These are phyloP conservation scores for Daedalea quercina DNA, from an alignment of 768 basidiomycete genomes.

Conservation along the genomic window DNA sequence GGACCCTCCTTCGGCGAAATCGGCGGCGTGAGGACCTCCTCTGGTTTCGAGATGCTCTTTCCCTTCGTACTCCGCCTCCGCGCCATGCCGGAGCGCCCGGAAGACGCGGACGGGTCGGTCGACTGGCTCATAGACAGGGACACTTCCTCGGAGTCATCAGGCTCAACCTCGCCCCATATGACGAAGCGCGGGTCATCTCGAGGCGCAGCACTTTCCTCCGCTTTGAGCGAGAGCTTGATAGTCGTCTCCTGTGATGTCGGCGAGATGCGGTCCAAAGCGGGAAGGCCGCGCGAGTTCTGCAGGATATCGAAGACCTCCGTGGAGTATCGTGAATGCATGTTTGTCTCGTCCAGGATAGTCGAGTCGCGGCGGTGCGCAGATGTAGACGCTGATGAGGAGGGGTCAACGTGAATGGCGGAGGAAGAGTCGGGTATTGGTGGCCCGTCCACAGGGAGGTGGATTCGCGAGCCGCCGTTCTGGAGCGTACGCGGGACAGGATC, in stretches of 20 bases:
- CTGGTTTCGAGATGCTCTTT: constrained; percentile 9
- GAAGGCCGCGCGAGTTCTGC: constrained; percentile 74
- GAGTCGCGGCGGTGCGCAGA: constrained; percentile 9
- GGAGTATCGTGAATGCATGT: constrained; percentile 57
- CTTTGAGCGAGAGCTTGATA: constrained; percentile 61
- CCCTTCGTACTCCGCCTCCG: constrained; percentile 26
- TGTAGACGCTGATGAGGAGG: constrained; percentile 5
- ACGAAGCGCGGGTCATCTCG: constrained; percentile 88
- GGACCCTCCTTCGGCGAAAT: constrained; percentile 19
- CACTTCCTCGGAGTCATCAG: constrained; percentile 22
- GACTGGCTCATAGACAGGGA: constrained; percentile 33
- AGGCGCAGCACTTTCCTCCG: constrained; percentile 65
- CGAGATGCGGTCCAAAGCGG: constrained; percentile 60
- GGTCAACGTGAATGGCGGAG: background rate
- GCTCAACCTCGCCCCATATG: constrained; percentile 69
- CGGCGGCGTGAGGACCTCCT: background rate
- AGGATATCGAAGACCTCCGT: constrained; percentile 76
- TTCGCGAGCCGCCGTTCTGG: background rate
- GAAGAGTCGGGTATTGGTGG: background rate
- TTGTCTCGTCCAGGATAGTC: constrained; percentile 35
- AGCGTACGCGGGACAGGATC: constrained; percentile 13
- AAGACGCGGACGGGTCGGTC: constrained; percentile 29
- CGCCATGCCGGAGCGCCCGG: constrained; percentile 30
- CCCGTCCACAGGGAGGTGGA: background rate
- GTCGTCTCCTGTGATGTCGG: constrained; percentile 51